These are phyloP conservation scores for Austroboletus eburneus DNA, from an alignment of 768 basidiomycete genomes.

Conservation along the genomic window DNA sequence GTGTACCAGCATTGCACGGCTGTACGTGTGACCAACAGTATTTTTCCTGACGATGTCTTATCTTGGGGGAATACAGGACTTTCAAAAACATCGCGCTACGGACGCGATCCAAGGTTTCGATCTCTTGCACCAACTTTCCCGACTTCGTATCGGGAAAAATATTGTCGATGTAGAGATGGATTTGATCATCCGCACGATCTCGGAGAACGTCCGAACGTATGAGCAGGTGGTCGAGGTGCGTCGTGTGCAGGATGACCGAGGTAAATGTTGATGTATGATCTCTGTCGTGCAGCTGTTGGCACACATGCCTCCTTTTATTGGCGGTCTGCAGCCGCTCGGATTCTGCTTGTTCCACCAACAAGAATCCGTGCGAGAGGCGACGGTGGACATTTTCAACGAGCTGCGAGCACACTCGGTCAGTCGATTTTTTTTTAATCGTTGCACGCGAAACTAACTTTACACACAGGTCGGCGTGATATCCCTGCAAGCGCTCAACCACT, in stretches of 20 bases:
- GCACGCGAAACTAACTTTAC: not conserved
- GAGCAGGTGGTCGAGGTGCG: slow-evolving; percentile 87
- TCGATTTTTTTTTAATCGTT: not conserved
- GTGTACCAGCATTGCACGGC: slow-evolving; percentile 69
- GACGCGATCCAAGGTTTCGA: slow-evolving; percentile 79
- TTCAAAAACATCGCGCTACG: slow-evolving; percentile 47
- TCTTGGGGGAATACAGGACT: slow-evolving; percentile 52
- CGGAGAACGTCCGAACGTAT: slow-evolving; percentile 69
- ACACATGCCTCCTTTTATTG: slow-evolving; percentile 65
- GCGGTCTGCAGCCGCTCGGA: slow-evolving; percentile 80
- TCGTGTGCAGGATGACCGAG: not conserved
- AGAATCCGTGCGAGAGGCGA: slow-evolving; percentile 68
- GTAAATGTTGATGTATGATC: not conserved
- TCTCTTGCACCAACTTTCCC: slow-evolving; percentile 77
- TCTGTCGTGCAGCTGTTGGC: slow-evolving; percentile 64
- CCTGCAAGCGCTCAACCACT: slow-evolving; percentile 78
- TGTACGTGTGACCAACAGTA: slow-evolving; percentile 42
- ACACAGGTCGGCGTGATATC: slow-evolving; percentile 73
- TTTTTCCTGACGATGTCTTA: slow-evolving; percentile 6
- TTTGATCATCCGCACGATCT: slow-evolving; percentile 69
- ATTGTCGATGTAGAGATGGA: slow-evolving; percentile 72
- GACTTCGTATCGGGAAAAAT: slow-evolving; percentile 69
- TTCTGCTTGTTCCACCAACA: slow-evolving; percentile 91
- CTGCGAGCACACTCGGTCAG: slow-evolving; percentile 73
- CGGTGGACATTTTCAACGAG: slow-evolving; percentile 81